Evolutionary conservation across 2,329 filamentous ascomycete species (phyloP).

Genomic region (Gliomastix tumulicola): DNA sequence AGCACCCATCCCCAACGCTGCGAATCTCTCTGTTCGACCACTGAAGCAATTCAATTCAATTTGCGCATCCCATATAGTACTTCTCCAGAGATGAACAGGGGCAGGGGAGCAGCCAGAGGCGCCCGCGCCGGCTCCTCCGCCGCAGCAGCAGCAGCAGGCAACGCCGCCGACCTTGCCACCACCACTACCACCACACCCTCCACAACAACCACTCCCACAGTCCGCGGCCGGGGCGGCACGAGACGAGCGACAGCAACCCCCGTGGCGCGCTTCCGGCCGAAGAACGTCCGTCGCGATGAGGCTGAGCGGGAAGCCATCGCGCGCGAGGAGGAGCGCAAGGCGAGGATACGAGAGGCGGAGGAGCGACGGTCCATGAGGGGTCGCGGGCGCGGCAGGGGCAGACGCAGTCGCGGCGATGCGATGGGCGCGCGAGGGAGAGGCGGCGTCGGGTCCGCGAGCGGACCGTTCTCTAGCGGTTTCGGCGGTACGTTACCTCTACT

Average conservation of each 20-base stretch:
- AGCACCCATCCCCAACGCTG: no score
- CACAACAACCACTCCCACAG: constrained; percentile 5
- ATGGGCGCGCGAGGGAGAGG: constrained; percentile 32
- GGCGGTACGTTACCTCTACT: not conserved
- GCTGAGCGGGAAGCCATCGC: constrained; percentile 40
- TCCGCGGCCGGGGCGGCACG: no score
- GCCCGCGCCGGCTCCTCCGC: constrained; percentile 2
- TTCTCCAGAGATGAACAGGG: constrained; percentile 5
- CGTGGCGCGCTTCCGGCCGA: constrained; percentile 36
- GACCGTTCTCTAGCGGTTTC: constrained; percentile 26
- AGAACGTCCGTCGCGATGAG: constrained; percentile 41
- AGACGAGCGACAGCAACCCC: constrained; percentile 23
- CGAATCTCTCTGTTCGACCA: no score
- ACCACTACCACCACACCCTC: constrained; percentile 1
- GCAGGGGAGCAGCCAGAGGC: constrained; percentile 1
- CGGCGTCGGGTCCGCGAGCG: constrained; percentile 25
- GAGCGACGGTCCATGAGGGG: constrained; percentile 29
- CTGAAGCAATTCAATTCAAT: no score
- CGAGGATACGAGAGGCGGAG: constrained; percentile 29
- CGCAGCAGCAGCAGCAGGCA: constrained; percentile 1
- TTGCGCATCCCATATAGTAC: no score
- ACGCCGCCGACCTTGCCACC: constrained; percentile 2
- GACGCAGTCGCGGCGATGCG: constrained; percentile 33
- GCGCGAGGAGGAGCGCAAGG: constrained; percentile 34
- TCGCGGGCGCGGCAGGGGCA: constrained; percentile 30